phyloP scores from a whole-genome alignment of 257 asterid species.

The Catharanthus roseus region DNA sequence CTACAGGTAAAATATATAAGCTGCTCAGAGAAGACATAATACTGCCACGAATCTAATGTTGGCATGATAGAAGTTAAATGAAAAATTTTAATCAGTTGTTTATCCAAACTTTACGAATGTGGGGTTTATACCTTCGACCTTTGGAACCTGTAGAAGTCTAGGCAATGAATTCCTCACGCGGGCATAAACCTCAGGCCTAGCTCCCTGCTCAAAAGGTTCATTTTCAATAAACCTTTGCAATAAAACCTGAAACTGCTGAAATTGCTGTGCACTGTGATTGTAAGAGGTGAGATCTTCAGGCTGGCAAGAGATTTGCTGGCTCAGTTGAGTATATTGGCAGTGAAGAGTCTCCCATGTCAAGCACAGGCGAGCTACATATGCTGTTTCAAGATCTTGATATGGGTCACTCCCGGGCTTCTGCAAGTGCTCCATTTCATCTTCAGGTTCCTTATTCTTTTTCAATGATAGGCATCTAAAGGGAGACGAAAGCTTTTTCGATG shows the following conservation, averaged over 20 bases:
- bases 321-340: conserved; percentile 79
- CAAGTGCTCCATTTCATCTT: conserved; percentile 72
- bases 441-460: conserved; percentile 53
- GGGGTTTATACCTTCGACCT: conserved; percentile 55
- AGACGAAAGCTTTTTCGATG: conserved; percentile 70
- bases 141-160: conserved; percentile 85
- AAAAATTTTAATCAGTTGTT: background rate
- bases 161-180: conserved; percentile 68
- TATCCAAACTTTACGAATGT: background rate
- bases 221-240: conserved; percentile 86
- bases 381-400: conserved; percentile 68
- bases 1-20: conserved; percentile 32
- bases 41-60: background rate
- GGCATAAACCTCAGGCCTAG: conserved; percentile 73
- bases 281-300: conserved; percentile 54
- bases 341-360: conserved; percentile 97
- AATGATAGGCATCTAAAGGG: conserved; percentile 82
- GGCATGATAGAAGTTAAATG: background rate
- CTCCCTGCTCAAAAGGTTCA: conserved; percentile 87
- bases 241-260: conserved; percentile 86
- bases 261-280: conserved; percentile 85
- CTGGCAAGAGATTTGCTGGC: conserved; percentile 58
- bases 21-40: conserved; percentile 11
- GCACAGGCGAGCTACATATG: conserved; percentile 85
- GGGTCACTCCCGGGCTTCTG: conserved; percentile 59